phyloP scores from a whole-genome alignment of 306 rosid species.

The Rosa multiflora region DNA sequence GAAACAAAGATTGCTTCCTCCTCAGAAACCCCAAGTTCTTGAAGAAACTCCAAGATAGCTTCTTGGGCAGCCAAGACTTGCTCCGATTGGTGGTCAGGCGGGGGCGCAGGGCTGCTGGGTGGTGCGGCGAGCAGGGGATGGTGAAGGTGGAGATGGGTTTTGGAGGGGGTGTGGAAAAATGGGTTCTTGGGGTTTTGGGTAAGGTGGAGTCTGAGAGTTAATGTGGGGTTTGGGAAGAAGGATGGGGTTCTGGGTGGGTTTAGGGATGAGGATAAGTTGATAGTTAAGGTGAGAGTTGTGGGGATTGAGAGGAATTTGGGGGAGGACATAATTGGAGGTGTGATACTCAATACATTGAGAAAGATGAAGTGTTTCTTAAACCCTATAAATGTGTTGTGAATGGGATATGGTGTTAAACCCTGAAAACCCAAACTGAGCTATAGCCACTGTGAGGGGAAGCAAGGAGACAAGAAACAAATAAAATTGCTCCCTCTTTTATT shows the following conservation, averaged over 20 bases:
- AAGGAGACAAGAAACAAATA: neutral
- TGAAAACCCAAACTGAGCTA: neutral
- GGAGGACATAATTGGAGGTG: conserved; percentile 27
- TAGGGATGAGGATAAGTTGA: neutral
- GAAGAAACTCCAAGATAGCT: conserved; percentile 54
- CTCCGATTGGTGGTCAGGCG: conserved; percentile 17
- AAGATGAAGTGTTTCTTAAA: neutral
- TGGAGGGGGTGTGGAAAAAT: conserved; percentile 4
- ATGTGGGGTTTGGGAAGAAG: neutral
- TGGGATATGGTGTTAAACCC: conserved; percentile 13
- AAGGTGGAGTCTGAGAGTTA: conserved; percentile 10
- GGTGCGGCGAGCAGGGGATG: conserved; percentile 24
- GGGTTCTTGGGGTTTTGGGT: conserved; percentile 10
- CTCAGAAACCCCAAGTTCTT: conserved; percentile 48
- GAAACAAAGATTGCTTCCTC: conserved; percentile 51
- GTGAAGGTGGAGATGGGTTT: conserved; percentile 15
- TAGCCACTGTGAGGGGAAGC: neutral
- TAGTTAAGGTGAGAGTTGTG: conserved; percentile 6
- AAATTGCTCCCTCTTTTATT: no score
- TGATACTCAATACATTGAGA: neutral
- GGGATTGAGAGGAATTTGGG: conserved; percentile 30
- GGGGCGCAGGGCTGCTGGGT: conserved; percentile 13
- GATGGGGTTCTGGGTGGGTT: neutral
- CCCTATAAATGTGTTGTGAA: neutral
- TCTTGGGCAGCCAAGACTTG: conserved; percentile 40